phyloP scores from a whole-genome alignment of 176 grass and related monocot genomes.

The Carex cristatella region DNA sequence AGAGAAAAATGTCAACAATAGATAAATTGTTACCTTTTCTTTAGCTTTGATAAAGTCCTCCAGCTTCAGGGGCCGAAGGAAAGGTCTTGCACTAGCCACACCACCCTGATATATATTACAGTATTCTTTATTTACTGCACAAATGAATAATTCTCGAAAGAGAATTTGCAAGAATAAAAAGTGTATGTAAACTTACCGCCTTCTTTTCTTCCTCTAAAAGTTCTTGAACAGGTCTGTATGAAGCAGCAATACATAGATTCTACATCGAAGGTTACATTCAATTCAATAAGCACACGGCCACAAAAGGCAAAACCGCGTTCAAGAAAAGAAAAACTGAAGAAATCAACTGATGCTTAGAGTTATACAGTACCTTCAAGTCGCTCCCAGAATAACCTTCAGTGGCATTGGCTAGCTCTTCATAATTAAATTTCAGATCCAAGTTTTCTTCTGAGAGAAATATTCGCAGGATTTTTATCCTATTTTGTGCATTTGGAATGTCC shows the following conservation, averaged over 20 bases:
- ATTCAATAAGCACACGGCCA: conserved; percentile 7
- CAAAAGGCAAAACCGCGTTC: not conserved
- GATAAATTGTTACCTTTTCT: conserved; percentile 62
- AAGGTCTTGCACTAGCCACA: conserved; percentile 17
- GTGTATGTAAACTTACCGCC: conserved; percentile 23
- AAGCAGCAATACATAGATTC: conserved; percentile 89
- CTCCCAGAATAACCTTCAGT: conserved; percentile 99
- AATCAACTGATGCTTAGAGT: not conserved
- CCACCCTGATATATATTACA: conserved; percentile 35
- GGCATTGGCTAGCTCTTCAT: conserved; percentile 67
- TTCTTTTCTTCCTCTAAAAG: conserved; percentile 78
- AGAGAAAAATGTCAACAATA: not conserved
- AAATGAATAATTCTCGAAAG: not conserved
- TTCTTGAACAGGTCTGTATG: conserved; percentile 93
- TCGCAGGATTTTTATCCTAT: conserved; percentile 74
- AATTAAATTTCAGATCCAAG: conserved; percentile 63
- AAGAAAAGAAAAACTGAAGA: conserved; percentile 5
- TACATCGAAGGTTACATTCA: conserved; percentile 32
- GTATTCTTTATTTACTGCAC: not conserved
- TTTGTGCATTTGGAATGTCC: conserved; percentile 74
- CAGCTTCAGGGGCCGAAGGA: conserved; percentile 58
- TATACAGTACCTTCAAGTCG: conserved; percentile 63
- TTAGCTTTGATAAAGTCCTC: conserved; percentile 93
- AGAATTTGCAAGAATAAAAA: not conserved
- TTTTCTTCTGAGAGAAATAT: conserved; percentile 96